These are phyloP conservation scores for Cadophora sp. DNA, from an alignment of 2,329 filamentous ascomycete genomes.

Conservation along the genomic window DNA sequence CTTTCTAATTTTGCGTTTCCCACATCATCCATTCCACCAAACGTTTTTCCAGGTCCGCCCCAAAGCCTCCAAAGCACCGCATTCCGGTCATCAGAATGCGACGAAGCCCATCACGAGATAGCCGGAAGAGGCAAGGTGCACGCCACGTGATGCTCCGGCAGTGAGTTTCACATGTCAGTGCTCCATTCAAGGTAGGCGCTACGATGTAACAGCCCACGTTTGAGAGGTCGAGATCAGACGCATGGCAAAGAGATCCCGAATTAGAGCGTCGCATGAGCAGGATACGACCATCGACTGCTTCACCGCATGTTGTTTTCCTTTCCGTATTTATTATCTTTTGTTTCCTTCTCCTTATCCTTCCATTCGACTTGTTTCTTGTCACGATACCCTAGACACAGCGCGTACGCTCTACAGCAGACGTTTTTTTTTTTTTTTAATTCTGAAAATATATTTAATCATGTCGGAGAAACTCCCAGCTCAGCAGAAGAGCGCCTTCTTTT, in stretches of 20 bases:
- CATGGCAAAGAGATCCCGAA: constrained; percentile 1
- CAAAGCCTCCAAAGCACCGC: neutral
- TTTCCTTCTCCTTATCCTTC: constrained; percentile 1
- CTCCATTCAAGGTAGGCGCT: constrained; percentile 14
- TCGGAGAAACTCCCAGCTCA: constrained; percentile 34
- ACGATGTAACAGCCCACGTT: constrained; percentile 17
- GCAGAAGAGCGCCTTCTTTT: constrained; percentile 42
- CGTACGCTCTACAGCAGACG: neutral
- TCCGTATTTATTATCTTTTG: neutral
- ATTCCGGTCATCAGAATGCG: neutral
- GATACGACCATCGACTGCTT: neutral
- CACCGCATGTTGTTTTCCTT: constrained; percentile 1
- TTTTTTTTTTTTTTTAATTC: neutral
- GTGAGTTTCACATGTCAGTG: constrained; percentile 18
- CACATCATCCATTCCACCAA: neutral
- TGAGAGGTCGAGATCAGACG: constrained; percentile 20
- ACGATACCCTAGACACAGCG: neutral
- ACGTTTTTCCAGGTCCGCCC: neutral
- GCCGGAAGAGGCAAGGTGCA: neutral
- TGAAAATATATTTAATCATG: constrained; percentile 12
- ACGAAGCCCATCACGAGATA: neutral
- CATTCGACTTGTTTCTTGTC: neutral
- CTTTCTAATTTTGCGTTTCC: neutral
- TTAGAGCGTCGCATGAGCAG: neutral
- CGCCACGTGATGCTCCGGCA: neutral